A percentile compares a stretch with the other conserved stretches of the same genome.
Evolutionary conservation across 169 alveolate species (phyloP).

Genomic region (Plasmodium ovale): DNA sequence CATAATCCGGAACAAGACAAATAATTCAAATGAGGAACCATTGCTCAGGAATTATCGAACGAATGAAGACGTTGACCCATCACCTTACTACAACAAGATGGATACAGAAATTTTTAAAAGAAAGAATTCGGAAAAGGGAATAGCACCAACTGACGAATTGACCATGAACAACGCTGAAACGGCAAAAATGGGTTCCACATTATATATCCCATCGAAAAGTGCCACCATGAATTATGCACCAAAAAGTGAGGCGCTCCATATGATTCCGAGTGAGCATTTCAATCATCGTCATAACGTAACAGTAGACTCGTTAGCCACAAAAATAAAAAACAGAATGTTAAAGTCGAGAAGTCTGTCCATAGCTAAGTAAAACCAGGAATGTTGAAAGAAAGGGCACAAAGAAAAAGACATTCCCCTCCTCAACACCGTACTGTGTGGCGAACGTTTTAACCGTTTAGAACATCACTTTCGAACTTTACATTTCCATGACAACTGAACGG

Average conservation of each 20-base stretch:
- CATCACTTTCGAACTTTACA: no score
- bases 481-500: no score
- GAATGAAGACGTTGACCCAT: not conserved
- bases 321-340: conserved; percentile 43
- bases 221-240: not conserved
- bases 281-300: not conserved
- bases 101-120: not conserved
- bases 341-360: conserved; percentile 62
- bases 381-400: not conserved
- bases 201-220: not conserved
- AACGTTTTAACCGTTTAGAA: no score
- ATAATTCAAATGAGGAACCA: not conserved
- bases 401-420: no score
- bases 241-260: not conserved
- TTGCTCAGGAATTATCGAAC: not conserved
- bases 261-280: not conserved
- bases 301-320: conserved; percentile 29
- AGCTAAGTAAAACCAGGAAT: not conserved
- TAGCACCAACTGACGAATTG: not conserved
- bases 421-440: no score
- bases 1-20: not conserved
- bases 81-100: not conserved
- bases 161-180: not conserved
- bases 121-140: not conserved
- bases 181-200: not conserved